Base-by-base conservation (phyloP, 345 rosid genomes). In the Viola odorata region DNA sequence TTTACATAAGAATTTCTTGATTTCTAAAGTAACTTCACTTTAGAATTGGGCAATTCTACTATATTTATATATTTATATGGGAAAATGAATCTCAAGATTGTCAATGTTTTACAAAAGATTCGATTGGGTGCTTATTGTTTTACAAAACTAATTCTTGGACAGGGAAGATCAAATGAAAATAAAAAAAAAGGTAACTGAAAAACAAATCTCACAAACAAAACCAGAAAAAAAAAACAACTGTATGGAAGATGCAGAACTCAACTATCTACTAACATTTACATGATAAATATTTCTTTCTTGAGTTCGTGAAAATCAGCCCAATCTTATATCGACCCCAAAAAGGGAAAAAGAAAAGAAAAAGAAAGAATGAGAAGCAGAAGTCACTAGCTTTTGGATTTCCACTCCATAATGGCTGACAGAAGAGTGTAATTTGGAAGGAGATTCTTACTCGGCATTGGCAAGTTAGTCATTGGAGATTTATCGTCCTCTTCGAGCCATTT, bases 361-460 rank as follows among this genome's bases (percentile, higher is more conserved):
- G 4, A 52, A 50, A 8, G 41, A 60, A 58, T 15, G 12, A 47
- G 62, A 42, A 68, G 14, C 38, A 53, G 6, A 23, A 5, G 47
- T 67, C 57, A 74, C 8, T 53, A 75, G 51, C 67, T 66, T 64
- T 39, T 73, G 47, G 78, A 73, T 66, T 84, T 89, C 96, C 95
- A 87, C 62, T 82, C 85, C 54, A 42, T 55, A 39, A 91, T 85
- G 6, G 96, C 96, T 37, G 89, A 77, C 41, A 72, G 63, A 44
- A 91, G 85, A 2, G 83, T 65, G 66, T 85, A 84, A 66, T 82
- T 89, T 7, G 96, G 89, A 41, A 85, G 49, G 52, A 91, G 83
- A 60, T 77, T 69, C 62, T 81, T 80, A 60, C 78, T 69, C 6
- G 75, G 69, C 63, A 91, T 58, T 0, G 75, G 73, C 42, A 72